Evolutionary conservation across 306 rosid genomes (phyloP).

Genomic region (Cucurbita ficifolia): DNA sequence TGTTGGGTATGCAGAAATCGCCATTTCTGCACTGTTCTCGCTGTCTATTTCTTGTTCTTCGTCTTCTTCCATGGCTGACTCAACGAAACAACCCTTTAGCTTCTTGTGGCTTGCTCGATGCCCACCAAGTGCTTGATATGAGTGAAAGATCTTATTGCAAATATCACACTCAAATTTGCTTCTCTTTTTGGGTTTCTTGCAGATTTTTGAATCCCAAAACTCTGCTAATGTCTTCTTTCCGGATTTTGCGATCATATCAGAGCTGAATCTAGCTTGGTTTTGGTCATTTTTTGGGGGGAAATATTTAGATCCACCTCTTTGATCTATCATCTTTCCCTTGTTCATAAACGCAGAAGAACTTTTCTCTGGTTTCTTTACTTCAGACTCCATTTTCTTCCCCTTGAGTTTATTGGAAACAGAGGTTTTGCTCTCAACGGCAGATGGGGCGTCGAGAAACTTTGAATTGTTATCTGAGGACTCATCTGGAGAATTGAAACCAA

Average conservation of each 20-base stretch:
- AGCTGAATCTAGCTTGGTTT: conserved; percentile 14
- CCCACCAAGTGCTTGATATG: conserved; percentile 15
- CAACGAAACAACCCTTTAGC: conserved; percentile 5
- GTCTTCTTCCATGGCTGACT: conserved; percentile 2
- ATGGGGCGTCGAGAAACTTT: conserved; percentile 28
- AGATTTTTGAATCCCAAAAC: conserved; percentile 5
- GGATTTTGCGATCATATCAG: not conserved
- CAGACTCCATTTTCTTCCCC: not conserved
- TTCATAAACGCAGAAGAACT: not conserved
- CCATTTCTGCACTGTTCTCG: conserved; percentile 2
- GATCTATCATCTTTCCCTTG: not conserved
- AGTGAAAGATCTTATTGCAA: conserved; percentile 4
- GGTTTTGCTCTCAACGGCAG: conserved; percentile 8
- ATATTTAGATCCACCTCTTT: not conserved
- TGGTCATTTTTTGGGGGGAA: not conserved
- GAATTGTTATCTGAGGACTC: conserved; percentile 62
- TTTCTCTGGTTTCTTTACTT: not conserved
- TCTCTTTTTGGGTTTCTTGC: conserved; percentile 9
- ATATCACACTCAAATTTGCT: conserved; percentile 13
- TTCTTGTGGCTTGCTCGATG: conserved; percentile 15
- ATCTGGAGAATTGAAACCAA: conserved; percentile 24
- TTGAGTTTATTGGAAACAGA: conserved; percentile 1
- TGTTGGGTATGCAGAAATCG: not conserved
- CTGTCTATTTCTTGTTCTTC: not conserved
- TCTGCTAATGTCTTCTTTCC: not conserved